A percentile compares a stretch with the other conserved stretches of the same genome.
Conservation (phyloP, 768 basidiomycete genomes). For the Astraeus odoratus region DNA sequence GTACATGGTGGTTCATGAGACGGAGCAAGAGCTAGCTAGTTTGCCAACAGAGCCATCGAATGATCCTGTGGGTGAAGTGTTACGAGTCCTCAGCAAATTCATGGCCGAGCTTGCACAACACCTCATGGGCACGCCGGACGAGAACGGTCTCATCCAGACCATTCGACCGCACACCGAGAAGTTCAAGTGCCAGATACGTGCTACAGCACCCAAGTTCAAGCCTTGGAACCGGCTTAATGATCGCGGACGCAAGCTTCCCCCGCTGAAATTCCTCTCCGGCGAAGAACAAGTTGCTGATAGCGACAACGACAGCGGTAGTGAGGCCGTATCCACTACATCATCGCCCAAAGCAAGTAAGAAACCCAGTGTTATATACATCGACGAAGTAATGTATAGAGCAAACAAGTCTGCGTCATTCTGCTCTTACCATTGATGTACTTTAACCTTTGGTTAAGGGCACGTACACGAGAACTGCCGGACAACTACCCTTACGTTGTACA, state of each 20-base stretch:
- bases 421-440: too few relatives aligned
- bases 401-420: slow-evolving; percentile 33
- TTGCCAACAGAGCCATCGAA: slow-evolving; percentile 48
- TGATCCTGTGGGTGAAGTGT: slow-evolving; percentile 53
- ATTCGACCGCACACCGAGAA: slow-evolving; percentile 42
- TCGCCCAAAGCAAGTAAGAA: neutral
- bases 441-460: slow-evolving; percentile 37
- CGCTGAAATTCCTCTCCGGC: slow-evolving; percentile 27
- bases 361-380: slow-evolving; percentile 35
- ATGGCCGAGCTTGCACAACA: slow-evolving; percentile 35
- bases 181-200: slow-evolving; percentile 43
- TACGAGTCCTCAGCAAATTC: slow-evolving; percentile 42
- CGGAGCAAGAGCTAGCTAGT: slow-evolving; percentile 24
- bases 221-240: slow-evolving; percentile 33
- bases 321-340: slow-evolving; percentile 9
- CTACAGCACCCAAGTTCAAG: slow-evolving; percentile 51
- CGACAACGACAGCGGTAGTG: neutral
- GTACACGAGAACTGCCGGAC: slow-evolving; percentile 65
- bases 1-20: slow-evolving; percentile 34
- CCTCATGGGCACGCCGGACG: slow-evolving; percentile 47
- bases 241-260: slow-evolving; percentile 1
- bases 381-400: slow-evolving; percentile 45
- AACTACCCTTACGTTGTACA: slow-evolving; percentile 61
- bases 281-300: slow-evolving; percentile 30
- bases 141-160: slow-evolving; percentile 46